These are phyloP conservation scores for Dentipellis sp. DNA, from an alignment of 768 basidiomycete species.

Conservation along the genomic window DNA sequence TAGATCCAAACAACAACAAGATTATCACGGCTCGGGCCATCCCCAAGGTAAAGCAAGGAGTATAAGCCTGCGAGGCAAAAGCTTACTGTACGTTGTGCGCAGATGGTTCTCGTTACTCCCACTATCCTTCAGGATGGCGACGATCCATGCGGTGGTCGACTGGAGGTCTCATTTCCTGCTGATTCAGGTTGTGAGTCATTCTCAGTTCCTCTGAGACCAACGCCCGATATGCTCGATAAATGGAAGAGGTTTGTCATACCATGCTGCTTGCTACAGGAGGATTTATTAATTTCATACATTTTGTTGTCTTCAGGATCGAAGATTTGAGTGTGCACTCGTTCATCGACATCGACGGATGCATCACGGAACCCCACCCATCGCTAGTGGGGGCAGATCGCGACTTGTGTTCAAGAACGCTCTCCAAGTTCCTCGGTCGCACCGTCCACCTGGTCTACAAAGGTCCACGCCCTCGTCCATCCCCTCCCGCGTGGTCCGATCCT, in stretches of 20 bases:
- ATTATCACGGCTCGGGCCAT: conserved; percentile 64
- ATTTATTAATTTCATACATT: neutral
- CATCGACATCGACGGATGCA: conserved; percentile 52
- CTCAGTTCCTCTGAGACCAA: conserved; percentile 48
- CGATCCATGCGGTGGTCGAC: conserved; percentile 35
- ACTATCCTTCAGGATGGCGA: conserved; percentile 36
- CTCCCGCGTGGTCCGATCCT: conserved; percentile 46
- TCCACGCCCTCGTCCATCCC: conserved; percentile 37
- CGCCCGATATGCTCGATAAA: conserved; percentile 5
- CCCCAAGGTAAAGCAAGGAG: conserved; percentile 34
- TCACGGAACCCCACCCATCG: conserved; percentile 36
- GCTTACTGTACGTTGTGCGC: neutral
- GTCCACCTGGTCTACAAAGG: conserved; percentile 67
- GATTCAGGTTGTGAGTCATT: conserved; percentile 51
- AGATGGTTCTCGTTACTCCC: conserved; percentile 67
- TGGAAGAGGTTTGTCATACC: conserved; percentile 48
- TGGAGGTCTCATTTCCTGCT: conserved; percentile 52
- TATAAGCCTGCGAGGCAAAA: neutral
- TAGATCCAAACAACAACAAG: conserved; percentile 41
- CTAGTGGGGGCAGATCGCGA: conserved; percentile 18
- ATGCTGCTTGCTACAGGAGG: too few species aligned
- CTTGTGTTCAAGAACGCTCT: conserved; percentile 47
- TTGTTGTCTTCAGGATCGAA: conserved; percentile 32
- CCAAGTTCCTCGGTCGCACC: conserved; percentile 48
- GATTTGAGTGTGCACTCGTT: conserved; percentile 42